A percentile compares a stretch with the other conserved stretches of the same genome.
Conservation (phyloP, 164 flowering plant genomes). For the Magnolia changhungtana region DNA sequence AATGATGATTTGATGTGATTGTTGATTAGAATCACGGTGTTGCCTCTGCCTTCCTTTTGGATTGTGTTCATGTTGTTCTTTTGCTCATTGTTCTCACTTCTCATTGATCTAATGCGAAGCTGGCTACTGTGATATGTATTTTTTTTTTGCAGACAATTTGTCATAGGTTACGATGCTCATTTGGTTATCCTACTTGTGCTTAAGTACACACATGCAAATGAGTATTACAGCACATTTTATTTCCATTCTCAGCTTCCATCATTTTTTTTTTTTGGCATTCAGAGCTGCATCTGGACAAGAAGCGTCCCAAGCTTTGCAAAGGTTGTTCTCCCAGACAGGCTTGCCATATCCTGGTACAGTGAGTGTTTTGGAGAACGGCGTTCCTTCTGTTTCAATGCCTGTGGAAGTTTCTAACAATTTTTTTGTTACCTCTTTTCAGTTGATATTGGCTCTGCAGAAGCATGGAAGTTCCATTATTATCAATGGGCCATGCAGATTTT, state of each 20-base stretch:
- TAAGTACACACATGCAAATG: not conserved
- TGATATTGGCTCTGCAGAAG: constrained; percentile 40
- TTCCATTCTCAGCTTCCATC: not conserved
- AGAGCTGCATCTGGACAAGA: constrained; percentile 83
- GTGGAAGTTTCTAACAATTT: not conserved
- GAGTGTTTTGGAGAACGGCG: not conserved
- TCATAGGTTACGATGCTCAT: not conserved
- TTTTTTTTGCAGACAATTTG: not conserved
- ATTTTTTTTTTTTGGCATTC: not conserved
- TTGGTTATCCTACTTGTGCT: not conserved
- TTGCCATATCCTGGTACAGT: constrained; percentile 45
- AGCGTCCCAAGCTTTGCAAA: constrained; percentile 59
- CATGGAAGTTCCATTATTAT: constrained; percentile 91
- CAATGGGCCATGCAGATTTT: constrained; percentile 94
- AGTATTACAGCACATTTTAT: not conserved
- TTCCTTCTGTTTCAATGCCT: not conserved
- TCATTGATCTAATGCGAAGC: constrained; percentile 1
- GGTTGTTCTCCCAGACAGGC: constrained; percentile 55
- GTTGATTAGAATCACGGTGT: too few species aligned
- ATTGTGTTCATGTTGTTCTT: not conserved
- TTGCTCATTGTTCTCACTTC: not conserved
- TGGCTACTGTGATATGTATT: not conserved
- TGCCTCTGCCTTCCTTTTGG: too few species aligned
- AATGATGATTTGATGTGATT: too few species aligned
- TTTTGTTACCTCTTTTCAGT: constrained; percentile 25